Base-by-base conservation (phyloP, 108 stramenopile species). In the Cyclotella baltica region DNA sequence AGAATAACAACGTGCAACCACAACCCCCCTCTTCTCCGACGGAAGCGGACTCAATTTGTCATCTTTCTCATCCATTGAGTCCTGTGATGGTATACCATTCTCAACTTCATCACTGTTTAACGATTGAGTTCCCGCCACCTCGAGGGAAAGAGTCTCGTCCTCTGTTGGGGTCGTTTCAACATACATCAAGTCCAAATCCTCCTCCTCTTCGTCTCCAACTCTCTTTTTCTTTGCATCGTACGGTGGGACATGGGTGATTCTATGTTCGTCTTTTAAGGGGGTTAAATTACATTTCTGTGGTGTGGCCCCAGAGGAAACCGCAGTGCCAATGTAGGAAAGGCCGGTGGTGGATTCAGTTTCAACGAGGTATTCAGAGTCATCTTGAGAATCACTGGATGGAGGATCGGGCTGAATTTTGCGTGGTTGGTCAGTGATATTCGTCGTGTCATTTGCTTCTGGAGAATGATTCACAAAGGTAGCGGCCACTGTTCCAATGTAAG, bases 401-500 rank as follows among this genome's bases (percentile, higher is more conserved):
- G 30, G 30, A 25, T 64, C 43, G 0, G 15, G 8, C 1, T 25
- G 20, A n/a, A 61, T 10, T 61, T 61, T 61, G 53, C 27, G 22
- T 29, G 27, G 22, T 27, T 67, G 30, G 22, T 67, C 27, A 33
- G 43, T 28, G 35, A n/a, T 36, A 35, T 34, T 1, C 2, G 31
- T 28, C 48, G 29, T 22, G 1, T 29, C 20, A 51, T 20, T 9
- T 5, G 31, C 35, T 67, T 0, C 10, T 43, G 15, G 33, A 10
- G 67, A 19, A 30, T 19, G 67, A 19, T 28, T 22, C 31, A 13
- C 19, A n/a, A n/a, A n/a, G n/a, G n/a, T n/a, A n/a, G n/a, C 69
- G 23, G 35, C 35, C 36, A 70, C 38, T 27, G 69, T 38, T 4
- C 69, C 69, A 25, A 70, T 70, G 69, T 70, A 70, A 16, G 69